Evolutionary conservation across 768 basidiomycete species (phyloP).

Genomic region (Panaeolus papilionaceus): DNA sequence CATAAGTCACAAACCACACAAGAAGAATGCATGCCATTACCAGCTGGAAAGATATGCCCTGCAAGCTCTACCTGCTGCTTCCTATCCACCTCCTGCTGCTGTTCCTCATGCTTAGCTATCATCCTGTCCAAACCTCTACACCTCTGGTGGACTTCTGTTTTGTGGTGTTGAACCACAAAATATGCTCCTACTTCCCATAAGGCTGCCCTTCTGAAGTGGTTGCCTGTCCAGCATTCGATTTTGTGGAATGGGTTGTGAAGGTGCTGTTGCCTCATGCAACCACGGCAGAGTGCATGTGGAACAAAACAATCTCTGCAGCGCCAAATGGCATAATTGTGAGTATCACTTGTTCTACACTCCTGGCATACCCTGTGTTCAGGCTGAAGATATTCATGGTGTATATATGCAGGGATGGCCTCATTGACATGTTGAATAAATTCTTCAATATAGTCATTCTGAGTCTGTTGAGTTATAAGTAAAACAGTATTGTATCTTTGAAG

Average conservation of each 20-base stretch:
- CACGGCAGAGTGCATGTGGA: constrained; percentile 4
- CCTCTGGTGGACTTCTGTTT: background rate
- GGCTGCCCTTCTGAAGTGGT: constrained; percentile 14
- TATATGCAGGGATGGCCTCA: background rate
- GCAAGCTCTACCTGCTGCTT: too few species aligned
- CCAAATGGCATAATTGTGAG: constrained; percentile 13
- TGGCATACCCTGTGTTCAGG: too few species aligned
- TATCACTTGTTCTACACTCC: background rate
- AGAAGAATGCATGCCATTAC: too few species aligned
- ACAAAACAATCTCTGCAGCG: constrained; percentile 22
- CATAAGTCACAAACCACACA: too few species aligned
- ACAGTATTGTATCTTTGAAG: too few species aligned
- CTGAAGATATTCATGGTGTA: background rate
- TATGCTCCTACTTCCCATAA: constrained; percentile 23
- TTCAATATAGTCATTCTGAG: background rate
- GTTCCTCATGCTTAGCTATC: background rate
- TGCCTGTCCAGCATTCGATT: constrained; percentile 22
- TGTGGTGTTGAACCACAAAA: constrained; percentile 14
- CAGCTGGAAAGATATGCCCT: too few species aligned
- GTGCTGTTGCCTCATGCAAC: constrained; percentile 21
- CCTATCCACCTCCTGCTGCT: background rate
- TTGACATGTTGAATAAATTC: background rate
- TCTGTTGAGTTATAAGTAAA: background rate
- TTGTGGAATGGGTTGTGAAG: constrained; percentile 19
- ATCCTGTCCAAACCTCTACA: background rate